Evolutionary conservation across 805 yeast species (phyloP), one percentile per base, ranked within the genome.

Genomic region (Starmerella kuoi): DNA sequence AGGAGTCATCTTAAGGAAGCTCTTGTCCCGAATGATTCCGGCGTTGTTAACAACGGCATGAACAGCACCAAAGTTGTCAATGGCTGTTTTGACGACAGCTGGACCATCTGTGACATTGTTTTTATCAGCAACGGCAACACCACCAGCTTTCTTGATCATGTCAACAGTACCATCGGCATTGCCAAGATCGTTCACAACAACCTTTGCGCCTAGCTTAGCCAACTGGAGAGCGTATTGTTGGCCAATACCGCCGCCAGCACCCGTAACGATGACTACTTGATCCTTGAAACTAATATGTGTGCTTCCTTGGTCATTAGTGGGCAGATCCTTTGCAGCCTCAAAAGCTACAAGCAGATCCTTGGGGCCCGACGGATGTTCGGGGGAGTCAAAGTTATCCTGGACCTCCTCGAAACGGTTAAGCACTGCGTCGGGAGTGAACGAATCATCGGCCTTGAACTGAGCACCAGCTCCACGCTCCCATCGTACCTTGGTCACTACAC

Each of bases 161-260:
- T 75, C 68, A 11, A 84, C 95, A 36, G 80, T 84, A 28, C 67
- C 61, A 35, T 70, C 62, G 2, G 96, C 86, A 59, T 84, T 79
- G 23, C 61, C 69, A 49, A 88, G 77, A 61, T 88, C 97, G 60
- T 91, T 88, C 28, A 88, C 91, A 33, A 91, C 94, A 47, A 88
- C 91, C 65, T 79, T 85, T 22, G 96, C 96, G 47, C 97, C 98
- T 55, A 83, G 83, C 61, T 73, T 79, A 43, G 93, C 96, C 59
- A 81, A 79, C 59, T 74, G 70, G 38, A 75, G 63, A 3, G 97
- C 94, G 64, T 88, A 93, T 45, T 86, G 81, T 59, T 79, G 77
- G 48, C 98, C 98, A 54, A 88, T 71, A 36, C 98, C 98, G 37
- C 82, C 78, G 49, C 95, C 96, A 32, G 95, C 87, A 49, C 98